Percentiles rank a stretch among this genome's conserved stretches.
Evolutionary conservation across 1,284 basidiomycete genomes (phyloP).

Genomic region (Ustilago sp.): DNA sequence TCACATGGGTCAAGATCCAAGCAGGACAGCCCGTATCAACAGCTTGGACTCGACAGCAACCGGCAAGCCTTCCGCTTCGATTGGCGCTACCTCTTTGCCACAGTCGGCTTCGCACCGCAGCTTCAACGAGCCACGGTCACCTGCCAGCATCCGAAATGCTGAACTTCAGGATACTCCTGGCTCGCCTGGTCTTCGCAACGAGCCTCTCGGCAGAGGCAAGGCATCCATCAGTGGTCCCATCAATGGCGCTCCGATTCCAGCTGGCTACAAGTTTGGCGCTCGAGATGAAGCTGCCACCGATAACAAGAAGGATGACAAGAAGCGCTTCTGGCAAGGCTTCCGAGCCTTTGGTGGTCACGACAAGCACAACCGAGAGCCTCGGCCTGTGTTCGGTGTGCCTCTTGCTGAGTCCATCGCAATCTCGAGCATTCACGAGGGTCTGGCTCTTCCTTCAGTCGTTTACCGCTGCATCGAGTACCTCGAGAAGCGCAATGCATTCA

Average conservation of each 20-base stretch:
- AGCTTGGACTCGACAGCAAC: constrained; percentile 37
- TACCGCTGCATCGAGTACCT: constrained; percentile 79
- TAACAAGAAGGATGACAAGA: constrained; percentile 62
- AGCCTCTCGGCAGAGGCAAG: constrained; percentile 29
- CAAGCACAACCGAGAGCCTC: constrained; percentile 45
- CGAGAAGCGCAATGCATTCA: constrained; percentile 83
- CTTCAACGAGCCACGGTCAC: constrained; percentile 44
- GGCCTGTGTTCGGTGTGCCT: constrained; percentile 86
- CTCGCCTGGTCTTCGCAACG: constrained; percentile 37
- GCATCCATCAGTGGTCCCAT: constrained; percentile 89
- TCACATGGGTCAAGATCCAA: constrained; percentile 18
- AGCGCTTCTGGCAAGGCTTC: constrained; percentile 64
- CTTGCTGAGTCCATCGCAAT: constrained; percentile 88
- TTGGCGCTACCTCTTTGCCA: constrained; percentile 22
- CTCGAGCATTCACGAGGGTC: constrained; percentile 77
- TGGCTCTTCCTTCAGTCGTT: constrained; percentile 90
- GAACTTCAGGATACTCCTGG: constrained; percentile 39
- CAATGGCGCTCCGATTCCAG: constrained; percentile 84
- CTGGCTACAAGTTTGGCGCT: constrained; percentile 82
- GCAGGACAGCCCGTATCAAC: constrained; percentile 27
- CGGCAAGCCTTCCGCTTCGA: constrained; percentile 22
- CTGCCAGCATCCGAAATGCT: constrained; percentile 15
- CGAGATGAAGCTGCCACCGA: constrained; percentile 41
- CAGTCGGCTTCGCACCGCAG: constrained; percentile 44
- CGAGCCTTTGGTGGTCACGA: constrained; percentile 47